These are phyloP conservation scores for Zoysia matrella DNA, from an alignment of 202 grass and related monocot genomes.

Conservation along the genomic window DNA sequence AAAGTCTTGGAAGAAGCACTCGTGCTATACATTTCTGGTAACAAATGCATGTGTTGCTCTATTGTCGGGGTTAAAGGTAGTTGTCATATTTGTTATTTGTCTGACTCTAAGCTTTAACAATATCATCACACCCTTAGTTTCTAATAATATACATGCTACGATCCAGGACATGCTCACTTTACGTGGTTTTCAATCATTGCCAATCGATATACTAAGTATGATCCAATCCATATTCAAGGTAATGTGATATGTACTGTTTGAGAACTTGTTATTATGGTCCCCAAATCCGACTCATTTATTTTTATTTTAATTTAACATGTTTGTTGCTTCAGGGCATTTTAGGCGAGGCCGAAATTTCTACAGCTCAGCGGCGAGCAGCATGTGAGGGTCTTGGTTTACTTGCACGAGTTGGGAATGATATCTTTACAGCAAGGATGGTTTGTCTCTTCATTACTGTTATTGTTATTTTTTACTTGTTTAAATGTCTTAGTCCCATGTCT, in stretches of 20 bases:
- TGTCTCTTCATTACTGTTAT: conserved; percentile 28
- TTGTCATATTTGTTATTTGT: conserved; percentile 37
- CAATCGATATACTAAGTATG: conserved; percentile 69
- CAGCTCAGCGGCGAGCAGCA: conserved; percentile 76
- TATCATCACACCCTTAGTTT: conserved; percentile 26
- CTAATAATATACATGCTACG: conserved; percentile 27
- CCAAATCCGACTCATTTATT: neutral
- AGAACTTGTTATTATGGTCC: neutral
- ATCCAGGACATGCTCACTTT: conserved; percentile 70
- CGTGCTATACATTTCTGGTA: conserved; percentile 66
- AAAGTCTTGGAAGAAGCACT: conserved; percentile 74
- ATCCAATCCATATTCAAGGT: conserved; percentile 89
- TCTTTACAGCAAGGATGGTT: conserved; percentile 93
- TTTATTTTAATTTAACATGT: conserved; percentile 36
- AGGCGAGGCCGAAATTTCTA: conserved; percentile 64
- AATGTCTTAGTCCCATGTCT: conserved; percentile 9
- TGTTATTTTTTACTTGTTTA: conserved; percentile 9
- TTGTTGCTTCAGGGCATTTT: conserved; percentile 72
- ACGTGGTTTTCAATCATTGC: conserved; percentile 67
- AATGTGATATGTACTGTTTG: conserved; percentile 22
- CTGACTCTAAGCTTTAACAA: neutral
- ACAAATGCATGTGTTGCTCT: conserved; percentile 92
- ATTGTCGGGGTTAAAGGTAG: conserved; percentile 88
- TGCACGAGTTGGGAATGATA: conserved; percentile 81
- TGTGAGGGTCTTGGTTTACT: conserved; percentile 92